Conservation (phyloP, 2,329 filamentous ascomycete species). For the Chaetomiaceae sp. region DNA sequence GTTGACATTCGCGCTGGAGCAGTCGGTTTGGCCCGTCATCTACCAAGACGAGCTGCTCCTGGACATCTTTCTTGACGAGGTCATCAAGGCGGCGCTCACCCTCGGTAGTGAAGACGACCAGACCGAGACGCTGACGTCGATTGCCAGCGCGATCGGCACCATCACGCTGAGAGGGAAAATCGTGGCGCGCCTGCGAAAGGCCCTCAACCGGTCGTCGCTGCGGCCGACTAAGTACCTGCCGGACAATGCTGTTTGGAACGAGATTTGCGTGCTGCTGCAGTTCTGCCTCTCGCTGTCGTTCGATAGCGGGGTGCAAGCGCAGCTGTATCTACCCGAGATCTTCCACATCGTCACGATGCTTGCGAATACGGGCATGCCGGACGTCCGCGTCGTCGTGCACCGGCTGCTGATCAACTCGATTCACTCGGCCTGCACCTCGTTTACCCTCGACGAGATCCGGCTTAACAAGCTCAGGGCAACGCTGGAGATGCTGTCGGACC, state of each 20-base stretch:
- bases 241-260: constrained; percentile 63
- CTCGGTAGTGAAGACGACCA: constrained; percentile 54
- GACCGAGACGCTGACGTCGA: constrained; percentile 55
- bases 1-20: constrained; percentile 55
- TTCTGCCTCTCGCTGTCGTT: constrained; percentile 63
- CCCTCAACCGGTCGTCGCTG: constrained; percentile 59
- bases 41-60: constrained; percentile 58
- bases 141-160: constrained; percentile 57
- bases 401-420: constrained; percentile 60
- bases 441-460: constrained; percentile 54
- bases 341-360: constrained; percentile 68
- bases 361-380: constrained; percentile 55
- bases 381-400: constrained; percentile 54
- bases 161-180: constrained; percentile 60
- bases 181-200: constrained; percentile 59
- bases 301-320: constrained; percentile 59
- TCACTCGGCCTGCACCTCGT: constrained; percentile 61
- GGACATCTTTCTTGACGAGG: constrained; percentile 61
- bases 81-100: constrained; percentile 56
- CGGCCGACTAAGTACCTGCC: constrained; percentile 59
- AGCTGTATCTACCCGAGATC: constrained; percentile 61
- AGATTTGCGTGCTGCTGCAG: constrained; percentile 60
- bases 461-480: constrained; percentile 50
- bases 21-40: constrained; percentile 59
- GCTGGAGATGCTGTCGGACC: constrained; percentile 54